These are phyloP conservation scores for Codiaeum variegatum DNA, from an alignment of 441 rosid genomes.

Conservation along the genomic window DNA sequence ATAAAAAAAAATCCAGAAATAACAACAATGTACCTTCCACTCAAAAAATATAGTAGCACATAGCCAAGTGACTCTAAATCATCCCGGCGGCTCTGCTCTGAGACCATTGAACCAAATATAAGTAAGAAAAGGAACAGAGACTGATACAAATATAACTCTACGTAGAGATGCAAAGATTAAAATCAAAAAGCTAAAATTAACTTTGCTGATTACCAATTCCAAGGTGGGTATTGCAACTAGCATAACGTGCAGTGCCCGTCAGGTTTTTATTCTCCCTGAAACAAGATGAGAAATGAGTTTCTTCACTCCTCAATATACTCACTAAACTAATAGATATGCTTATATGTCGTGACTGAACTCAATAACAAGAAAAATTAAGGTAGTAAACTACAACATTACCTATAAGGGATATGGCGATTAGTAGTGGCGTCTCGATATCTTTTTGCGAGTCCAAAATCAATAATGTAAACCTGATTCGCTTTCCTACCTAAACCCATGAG, in stretches of 20 bases:
- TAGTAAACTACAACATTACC: conserved; percentile 27
- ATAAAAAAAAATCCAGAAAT: not conserved
- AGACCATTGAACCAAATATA: conserved; percentile 7
- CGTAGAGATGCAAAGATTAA: not conserved
- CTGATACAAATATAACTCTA: not conserved
- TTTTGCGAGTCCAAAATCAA: conserved; percentile 66
- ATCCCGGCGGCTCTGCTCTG: conserved; percentile 66
- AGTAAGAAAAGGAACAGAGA: not conserved
- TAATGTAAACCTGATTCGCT: conserved; percentile 83
- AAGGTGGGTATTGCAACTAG: conserved; percentile 69
- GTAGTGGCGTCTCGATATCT: conserved; percentile 53
- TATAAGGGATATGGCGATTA: conserved; percentile 58
- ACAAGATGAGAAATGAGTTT: conserved; percentile 3
- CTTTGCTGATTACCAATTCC: conserved; percentile 46
- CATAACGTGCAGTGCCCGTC: conserved; percentile 65
- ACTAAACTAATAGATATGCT: not conserved
- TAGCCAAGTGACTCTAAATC: conserved; percentile 68
- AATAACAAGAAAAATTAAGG: not conserved
- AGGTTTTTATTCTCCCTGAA: conserved; percentile 60
- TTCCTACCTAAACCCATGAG: conserved; percentile 92
- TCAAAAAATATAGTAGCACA: conserved; percentile 50
- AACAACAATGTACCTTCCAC: conserved; percentile 49
- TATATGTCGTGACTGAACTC: not conserved
- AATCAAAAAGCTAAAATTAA: not conserved
- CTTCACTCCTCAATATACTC: not conserved